Base-by-base conservation (phyloP, 352 stramenopile genomes). In the Phytophthora constricta region DNA sequence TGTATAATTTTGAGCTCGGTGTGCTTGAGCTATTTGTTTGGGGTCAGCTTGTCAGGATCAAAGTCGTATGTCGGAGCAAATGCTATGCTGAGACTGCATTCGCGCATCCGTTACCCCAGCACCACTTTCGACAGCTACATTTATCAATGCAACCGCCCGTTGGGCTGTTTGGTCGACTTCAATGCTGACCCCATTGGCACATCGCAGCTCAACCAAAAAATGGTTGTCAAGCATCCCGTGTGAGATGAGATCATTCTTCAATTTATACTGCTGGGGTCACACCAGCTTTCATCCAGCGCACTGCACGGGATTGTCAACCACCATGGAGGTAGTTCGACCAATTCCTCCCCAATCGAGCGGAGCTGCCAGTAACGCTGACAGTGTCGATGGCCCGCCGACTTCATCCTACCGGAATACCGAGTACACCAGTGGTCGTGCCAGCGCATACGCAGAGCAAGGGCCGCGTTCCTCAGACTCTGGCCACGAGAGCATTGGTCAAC, bases 231-330 rank as follows among this genome's bases (percentile, higher is more conserved):
- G n/a, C n/a, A n/a, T n/a, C n/a, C n/a, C n/a, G n/a, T n/a, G n/a
- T n/a, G n/a, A n/a, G n/a, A n/a, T n/a, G n/a, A n/a, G n/a, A n/a
- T 23, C 69, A 74, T 74, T 74, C 45, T 71, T 51, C 55, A 54
- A 71, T 57, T 77, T 64, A 23, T 17, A 65, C 47, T 55, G 42
- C 45, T 47, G 37, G 65, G 41, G 25, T 47, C 28, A 26, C 46
- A 10, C 37, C 62, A 64, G 61, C 62, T 60, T 48, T 19, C 33
- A 37, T 10, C 11, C 50, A 14, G 34, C 22, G 19, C 37, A 20
- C 34, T 16, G 16, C 28, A 58, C 5, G 17, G 22, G 28, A 27
- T 16, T n/a, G n/a, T 13, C 57, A 41, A 51, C 54, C 41, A 62
- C 14, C 20, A 76, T 76, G 68, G 68, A 76, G 37, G 46, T 76